Percentiles rank a stretch among this genome's conserved stretches.
phyloP scores from a whole-genome alignment of 805 yeast genomes.

The Hanseniaspora occidentalis region DNA sequence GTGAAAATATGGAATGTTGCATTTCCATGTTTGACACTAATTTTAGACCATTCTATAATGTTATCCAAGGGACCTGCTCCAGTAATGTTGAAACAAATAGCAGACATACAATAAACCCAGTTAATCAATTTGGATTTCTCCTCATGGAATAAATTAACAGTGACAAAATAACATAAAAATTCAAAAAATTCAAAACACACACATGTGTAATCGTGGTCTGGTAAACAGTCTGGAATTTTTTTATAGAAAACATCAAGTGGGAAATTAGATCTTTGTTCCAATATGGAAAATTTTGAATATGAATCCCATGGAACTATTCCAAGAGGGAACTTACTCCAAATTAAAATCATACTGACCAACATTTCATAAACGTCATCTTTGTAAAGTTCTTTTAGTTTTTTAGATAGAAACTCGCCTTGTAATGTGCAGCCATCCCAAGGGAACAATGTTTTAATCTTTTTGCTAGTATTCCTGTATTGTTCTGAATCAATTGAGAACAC shows the following conservation, averaged over 20 bases:
- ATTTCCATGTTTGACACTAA: slow-evolving; percentile 8
- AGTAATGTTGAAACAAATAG: slow-evolving; percentile 1
- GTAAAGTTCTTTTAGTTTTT: slow-evolving; percentile 12
- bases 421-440: slow-evolving; percentile 28
- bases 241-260: slow-evolving; percentile 24
- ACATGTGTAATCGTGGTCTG: slow-evolving; percentile 26
- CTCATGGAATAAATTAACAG: slow-evolving; percentile 1
- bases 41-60: slow-evolving; percentile 2
- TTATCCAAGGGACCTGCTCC: slow-evolving; percentile 1
- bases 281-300: slow-evolving; percentile 17
- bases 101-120: slow-evolving; percentile 1
- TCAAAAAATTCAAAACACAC: slow-evolving; percentile 27
- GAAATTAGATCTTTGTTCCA: slow-evolving; percentile 15
- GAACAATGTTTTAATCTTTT: slow-evolving; percentile 22
- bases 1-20: slow-evolving; percentile 25
- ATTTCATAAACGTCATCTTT: slow-evolving; percentile 17
- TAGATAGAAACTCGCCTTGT: slow-evolving; percentile 20
- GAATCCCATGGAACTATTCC: slow-evolving; percentile 28
- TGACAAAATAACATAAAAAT: slow-evolving; percentile 10
- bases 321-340: slow-evolving; percentile 25
- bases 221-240: slow-evolving; percentile 22
- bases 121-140: no score
- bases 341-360: slow-evolving; percentile 20
- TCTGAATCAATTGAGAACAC: no score
- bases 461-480: slow-evolving; percentile 7